A percentile compares a stretch with the other conserved stretches of the same genome.
Conservation (phyloP, 352 stramenopile genomes). For the Pythium chondricola region DNA sequence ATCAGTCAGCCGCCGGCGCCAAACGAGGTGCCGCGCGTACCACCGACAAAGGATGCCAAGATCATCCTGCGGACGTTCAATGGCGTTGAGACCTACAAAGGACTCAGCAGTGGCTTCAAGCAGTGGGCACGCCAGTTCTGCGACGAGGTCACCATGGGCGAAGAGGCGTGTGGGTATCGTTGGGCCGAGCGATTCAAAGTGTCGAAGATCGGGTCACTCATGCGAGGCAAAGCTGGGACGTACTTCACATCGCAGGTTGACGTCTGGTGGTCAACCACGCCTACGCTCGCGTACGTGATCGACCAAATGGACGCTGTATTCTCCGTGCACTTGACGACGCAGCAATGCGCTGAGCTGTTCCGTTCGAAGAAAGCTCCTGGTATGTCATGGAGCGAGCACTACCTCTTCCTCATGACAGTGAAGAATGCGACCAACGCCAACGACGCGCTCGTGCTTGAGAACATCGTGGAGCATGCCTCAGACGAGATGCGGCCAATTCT, state of each 20-base stretch:
- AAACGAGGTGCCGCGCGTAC: no score
- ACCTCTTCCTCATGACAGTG: not conserved
- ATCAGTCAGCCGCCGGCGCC: no score
- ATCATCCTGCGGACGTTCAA: no score
- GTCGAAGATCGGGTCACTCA: not conserved
- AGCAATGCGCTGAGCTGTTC: not conserved
- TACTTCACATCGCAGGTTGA: not conserved
- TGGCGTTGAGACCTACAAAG: no score
- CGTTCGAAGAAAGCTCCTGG: not conserved
- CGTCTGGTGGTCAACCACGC: not conserved
- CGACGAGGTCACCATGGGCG: not conserved
- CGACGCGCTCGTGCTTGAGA: slow-evolving; percentile 4
- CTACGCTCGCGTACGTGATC: not conserved
- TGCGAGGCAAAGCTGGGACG: not conserved
- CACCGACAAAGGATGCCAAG: no score
- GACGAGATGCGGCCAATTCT: not conserved
- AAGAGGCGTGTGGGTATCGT: not conserved
- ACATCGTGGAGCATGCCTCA: not conserved
- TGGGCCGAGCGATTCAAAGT: slow-evolving; percentile 3
- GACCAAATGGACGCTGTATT: not conserved
- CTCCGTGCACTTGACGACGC: not conserved
- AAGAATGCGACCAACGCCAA: not conserved
- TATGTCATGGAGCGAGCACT: not conserved
- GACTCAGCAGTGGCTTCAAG: no score
- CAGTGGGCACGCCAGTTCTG: no score